phyloP scores from a whole-genome alignment of 192 early-diverging fungal species.

The Podila minutissima region DNA sequence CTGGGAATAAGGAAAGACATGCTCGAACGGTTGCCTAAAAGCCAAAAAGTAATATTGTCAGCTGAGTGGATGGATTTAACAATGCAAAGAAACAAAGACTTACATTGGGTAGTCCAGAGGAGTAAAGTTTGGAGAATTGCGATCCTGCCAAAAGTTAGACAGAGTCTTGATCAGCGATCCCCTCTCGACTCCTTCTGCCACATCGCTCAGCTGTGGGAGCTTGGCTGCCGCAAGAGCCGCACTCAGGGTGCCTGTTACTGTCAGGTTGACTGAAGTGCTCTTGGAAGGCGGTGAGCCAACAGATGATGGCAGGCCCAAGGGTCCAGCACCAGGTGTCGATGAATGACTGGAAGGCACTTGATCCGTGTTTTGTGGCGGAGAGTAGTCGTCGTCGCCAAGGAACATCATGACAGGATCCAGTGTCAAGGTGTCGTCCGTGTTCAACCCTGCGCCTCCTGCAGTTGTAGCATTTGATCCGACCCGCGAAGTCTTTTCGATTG shows the following conservation, averaged over 20 bases:
- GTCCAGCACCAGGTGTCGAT: not conserved
- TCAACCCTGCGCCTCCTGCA: not conserved
- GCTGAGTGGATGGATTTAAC: not conserved
- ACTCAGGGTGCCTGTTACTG: constrained; percentile 40
- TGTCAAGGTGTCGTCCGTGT: constrained; percentile 37
- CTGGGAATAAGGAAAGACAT: constrained; percentile 86
- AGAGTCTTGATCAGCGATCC: constrained; percentile 81
- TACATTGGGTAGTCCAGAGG: constrained; percentile 82
- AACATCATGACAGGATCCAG: constrained; percentile 51
- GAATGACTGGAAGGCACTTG: not conserved
- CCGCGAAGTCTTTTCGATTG: constrained; percentile 17
- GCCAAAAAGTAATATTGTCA: not conserved
- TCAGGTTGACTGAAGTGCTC: constrained; percentile 51
- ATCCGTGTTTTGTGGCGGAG: constrained; percentile 5
- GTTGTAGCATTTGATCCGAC: not conserved
- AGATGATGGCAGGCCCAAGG: not conserved
- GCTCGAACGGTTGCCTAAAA: constrained; percentile 74
- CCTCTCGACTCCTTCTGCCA: constrained; percentile 41
- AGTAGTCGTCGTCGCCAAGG: constrained; percentile 44
- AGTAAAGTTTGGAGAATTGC: constrained; percentile 68
- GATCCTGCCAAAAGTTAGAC: constrained; percentile 76
- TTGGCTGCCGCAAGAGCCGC: constrained; percentile 44
- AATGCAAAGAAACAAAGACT: constrained; percentile 10
- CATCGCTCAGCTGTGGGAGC: constrained; percentile 37
- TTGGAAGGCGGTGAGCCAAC: constrained; percentile 30